A percentile compares a stretch with the other conserved stretches of the same genome.
Evolutionary conservation across 2,329 filamentous ascomycete species (phyloP).

Genomic region (Magnaporthales sp.): DNA sequence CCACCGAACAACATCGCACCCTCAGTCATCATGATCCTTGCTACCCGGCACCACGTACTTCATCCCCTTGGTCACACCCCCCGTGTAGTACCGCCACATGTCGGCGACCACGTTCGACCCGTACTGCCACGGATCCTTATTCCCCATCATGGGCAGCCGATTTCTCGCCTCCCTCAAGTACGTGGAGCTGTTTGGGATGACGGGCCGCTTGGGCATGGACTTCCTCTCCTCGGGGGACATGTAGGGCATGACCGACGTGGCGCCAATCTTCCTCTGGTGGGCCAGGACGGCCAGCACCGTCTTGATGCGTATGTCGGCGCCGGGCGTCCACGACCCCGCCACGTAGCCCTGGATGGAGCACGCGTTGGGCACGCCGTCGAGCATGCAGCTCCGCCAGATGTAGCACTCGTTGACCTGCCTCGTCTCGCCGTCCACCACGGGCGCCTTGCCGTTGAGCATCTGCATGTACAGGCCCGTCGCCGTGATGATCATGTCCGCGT

Average conservation of each 20-base stretch:
- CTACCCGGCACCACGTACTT: slow-evolving; percentile 3
- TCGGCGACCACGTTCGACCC: slow-evolving; percentile 17
- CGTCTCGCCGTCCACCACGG: slow-evolving; percentile 40
- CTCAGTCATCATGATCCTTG: neutral
- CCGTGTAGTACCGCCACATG: slow-evolving; percentile 17
- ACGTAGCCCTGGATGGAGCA: slow-evolving; percentile 51
- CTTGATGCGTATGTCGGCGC: slow-evolving; percentile 33
- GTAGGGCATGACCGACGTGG: slow-evolving; percentile 14
- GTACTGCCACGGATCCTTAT: slow-evolving; percentile 18
- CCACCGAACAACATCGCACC: neutral
- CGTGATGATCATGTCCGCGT: slow-evolving; percentile 55
- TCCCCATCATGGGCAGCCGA: slow-evolving; percentile 16
- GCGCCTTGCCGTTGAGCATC: slow-evolving; percentile 41
- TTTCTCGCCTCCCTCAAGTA: slow-evolving; percentile 17
- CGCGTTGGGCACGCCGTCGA: slow-evolving; percentile 54
- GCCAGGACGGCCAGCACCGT: slow-evolving; percentile 12
- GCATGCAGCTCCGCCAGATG: slow-evolving; percentile 52
- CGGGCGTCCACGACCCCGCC: slow-evolving; percentile 53
- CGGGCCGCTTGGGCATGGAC: slow-evolving; percentile 12
- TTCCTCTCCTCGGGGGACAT: slow-evolving; percentile 12
- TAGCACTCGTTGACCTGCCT: slow-evolving; percentile 35
- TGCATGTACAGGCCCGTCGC: slow-evolving; percentile 53
- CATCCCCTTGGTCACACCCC: slow-evolving; percentile 10
- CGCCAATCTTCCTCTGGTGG: slow-evolving; percentile 9
- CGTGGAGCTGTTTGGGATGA: slow-evolving; percentile 15